Evolutionary conservation across 2,329 filamentous ascomycete species (phyloP), one percentile per base, ranked within the genome.

Genomic region (Colletotrichum cordylinicola): DNA sequence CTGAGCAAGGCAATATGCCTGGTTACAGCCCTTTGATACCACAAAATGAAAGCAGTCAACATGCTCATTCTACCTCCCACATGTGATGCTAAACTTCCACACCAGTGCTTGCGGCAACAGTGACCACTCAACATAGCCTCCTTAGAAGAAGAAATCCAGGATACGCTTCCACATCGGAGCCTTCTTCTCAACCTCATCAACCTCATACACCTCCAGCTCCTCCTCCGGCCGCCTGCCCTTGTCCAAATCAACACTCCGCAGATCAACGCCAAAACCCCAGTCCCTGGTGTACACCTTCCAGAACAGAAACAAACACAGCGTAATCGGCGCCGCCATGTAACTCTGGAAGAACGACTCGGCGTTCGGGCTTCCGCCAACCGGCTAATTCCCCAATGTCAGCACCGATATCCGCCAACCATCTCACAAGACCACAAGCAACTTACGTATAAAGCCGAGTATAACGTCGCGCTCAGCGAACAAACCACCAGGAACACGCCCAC

Each of bases 391-490:
- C 9, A 33, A n/a, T 2, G 29, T 37, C 18, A 62, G 58, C n/a
- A 80, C 90, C 93, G 12, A 21, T 87, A 90, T 29, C n/a, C 27
- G 4, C n/a, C 16, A 18, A 43, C 6, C 60, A 96, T 89, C 5
- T 96, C 95, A 81, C 92, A 16, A 95, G 6, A 94, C 92, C 27
- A 94, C 95, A 64, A 94, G 93, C 94, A 95, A 52, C 64, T 33
- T 4, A 66, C 64, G 1, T 52, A 66, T 12, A 66, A 29, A n/a
- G 64, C 64, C 27, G 64, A 66, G 24, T 55, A 98, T 86, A 98
- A 96, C 83, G 98, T 96, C 2, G 94, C 94, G 55, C 94, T 82
- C 31, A 98, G 89, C 31, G 98, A 92, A 43, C 96, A 85, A 21
- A 90, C 74, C 85, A 98, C 98, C 82, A 98, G 91, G 35, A 87